phyloP scores from a whole-genome alignment of 257 asterid species.

The Solanum arcanum region DNA sequence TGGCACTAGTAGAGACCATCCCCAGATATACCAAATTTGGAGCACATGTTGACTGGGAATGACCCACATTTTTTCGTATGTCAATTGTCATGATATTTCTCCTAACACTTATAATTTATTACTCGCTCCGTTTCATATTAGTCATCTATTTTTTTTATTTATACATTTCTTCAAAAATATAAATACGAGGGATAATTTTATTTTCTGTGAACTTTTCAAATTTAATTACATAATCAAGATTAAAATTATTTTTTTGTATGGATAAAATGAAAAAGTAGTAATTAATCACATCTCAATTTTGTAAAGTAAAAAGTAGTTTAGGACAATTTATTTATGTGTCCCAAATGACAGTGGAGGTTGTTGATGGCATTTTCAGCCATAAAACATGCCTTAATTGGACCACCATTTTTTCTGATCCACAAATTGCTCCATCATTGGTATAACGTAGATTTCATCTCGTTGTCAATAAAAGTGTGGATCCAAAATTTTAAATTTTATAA shows the following conservation, averaged over 20 bases:
- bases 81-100: neutral
- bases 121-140: no score
- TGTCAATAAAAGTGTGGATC: neutral
- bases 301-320: neutral
- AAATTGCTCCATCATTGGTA: neutral
- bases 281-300: neutral
- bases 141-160: no score
- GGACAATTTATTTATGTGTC: neutral
- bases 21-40: neutral
- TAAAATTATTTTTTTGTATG: no score
- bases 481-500: neutral
- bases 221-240: no score
- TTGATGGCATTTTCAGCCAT: neutral
- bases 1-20: neutral
- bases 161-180: no score
- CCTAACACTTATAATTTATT: neutral
- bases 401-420: neutral
- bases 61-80: neutral
- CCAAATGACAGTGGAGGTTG: neutral
- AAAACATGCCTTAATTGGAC: neutral
- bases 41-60: neutral
- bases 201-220: no score
- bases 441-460: neutral
- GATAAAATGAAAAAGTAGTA: no score
- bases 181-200: no score